Conservation (phyloP, 164 flowering plant genomes). For the Piper betle region DNA sequence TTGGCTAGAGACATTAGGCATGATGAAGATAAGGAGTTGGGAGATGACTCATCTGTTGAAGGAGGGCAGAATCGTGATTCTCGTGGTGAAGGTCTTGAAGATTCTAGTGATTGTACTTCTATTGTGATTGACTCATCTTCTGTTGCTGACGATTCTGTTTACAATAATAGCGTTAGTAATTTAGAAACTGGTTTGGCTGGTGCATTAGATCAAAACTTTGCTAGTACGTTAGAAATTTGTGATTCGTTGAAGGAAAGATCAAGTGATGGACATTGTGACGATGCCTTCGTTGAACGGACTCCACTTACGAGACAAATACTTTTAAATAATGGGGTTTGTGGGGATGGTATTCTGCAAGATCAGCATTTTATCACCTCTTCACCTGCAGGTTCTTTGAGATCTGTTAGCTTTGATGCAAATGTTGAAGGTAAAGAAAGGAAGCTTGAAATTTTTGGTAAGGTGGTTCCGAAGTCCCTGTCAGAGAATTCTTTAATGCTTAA, state of each 20-base stretch:
- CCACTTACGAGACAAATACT: slow-evolving; percentile 3
- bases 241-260: slow-evolving; percentile 1
- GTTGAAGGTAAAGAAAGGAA: neutral
- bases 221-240: slow-evolving; percentile 4
- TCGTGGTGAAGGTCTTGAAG: slow-evolving; percentile 4
- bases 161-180: neutral
- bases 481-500: slow-evolving; percentile 8
- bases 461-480: neutral
- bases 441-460: neutral
- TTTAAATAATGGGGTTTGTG: slow-evolving; percentile 5
- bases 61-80: neutral
- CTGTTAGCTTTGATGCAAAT: slow-evolving; percentile 2
- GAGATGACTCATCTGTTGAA: slow-evolving; percentile 8
- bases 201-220: slow-evolving; percentile 6
- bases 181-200: neutral
- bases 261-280: slow-evolving; percentile 1
- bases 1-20: slow-evolving; percentile 8
- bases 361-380: slow-evolving; percentile 13
- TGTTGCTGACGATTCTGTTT: slow-evolving; percentile 1
- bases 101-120: slow-evolving; percentile 2
- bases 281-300: slow-evolving; percentile 1
- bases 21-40: slow-evolving; percentile 8
- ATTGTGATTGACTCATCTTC: neutral
- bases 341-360: slow-evolving; percentile 4
- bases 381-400: slow-evolving; percentile 8